These are phyloP conservation scores for Panellus pusillus DNA, from an alignment of 768 basidiomycete genomes.

Conservation along the genomic window DNA sequence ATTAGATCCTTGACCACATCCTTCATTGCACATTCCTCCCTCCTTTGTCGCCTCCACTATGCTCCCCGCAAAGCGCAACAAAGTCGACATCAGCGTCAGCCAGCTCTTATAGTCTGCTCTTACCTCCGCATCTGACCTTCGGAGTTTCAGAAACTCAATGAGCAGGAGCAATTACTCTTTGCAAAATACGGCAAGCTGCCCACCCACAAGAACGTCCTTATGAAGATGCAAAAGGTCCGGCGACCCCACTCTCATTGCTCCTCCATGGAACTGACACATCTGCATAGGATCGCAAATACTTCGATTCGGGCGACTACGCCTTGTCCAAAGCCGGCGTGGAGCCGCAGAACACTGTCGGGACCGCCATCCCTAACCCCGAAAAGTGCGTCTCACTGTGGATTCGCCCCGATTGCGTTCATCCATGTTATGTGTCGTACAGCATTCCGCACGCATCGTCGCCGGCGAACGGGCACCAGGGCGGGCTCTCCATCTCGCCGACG, in stretches of 20 bases:
- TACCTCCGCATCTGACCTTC: slow-evolving; percentile 11
- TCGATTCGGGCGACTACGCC: slow-evolving; percentile 98
- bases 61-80: slow-evolving; percentile 82
- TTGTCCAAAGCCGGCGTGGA: slow-evolving; percentile 92
- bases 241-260: slow-evolving; percentile 4
- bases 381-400: slow-evolving; percentile 59
- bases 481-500: slow-evolving; percentile 74
- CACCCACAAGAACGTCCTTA: slow-evolving; percentile 88
- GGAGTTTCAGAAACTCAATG: slow-evolving; percentile 63
- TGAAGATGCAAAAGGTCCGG: slow-evolving; percentile 91
- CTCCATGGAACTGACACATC: slow-evolving; percentile 15
- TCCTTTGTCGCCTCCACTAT: slow-evolving; percentile 41
- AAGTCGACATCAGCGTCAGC: slow-evolving; percentile 91
- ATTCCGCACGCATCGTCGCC: slow-evolving; percentile 90
- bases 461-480: slow-evolving; percentile 47
- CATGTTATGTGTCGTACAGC: slow-evolving; percentile 38
- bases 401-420: slow-evolving; percentile 18
- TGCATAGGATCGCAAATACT: slow-evolving; percentile 93
- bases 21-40: slow-evolving; percentile 24
- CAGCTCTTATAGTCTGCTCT: neutral
- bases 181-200: slow-evolving; percentile 94
- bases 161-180: slow-evolving; percentile 93
- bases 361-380: slow-evolving; percentile 97
- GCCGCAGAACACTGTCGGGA: slow-evolving; percentile 88
- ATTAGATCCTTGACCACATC: slow-evolving; percentile 24